Base-by-base conservation (phyloP, 2,329 filamentous ascomycete species). In the Lachnellula suecica region DNA sequence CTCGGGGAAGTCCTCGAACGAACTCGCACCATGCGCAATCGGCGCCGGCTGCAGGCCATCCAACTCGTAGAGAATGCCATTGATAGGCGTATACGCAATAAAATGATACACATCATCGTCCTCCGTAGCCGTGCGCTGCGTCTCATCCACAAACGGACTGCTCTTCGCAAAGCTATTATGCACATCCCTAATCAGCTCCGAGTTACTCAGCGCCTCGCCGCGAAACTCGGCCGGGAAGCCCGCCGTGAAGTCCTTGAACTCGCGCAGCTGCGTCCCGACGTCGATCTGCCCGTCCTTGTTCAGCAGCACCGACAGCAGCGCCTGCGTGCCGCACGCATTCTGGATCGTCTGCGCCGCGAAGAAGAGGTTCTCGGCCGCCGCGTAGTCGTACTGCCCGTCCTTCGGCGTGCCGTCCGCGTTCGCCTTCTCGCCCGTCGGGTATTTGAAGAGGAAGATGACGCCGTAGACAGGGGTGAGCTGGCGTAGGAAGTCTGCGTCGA, bases 381-480 rank as follows among this genome's bases (percentile, higher is more conserved):
- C 79, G 62, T 84, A 77, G 74, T 97, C 91, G 71, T 90, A 96
- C 29, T 75, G 78, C 56, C 94, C 94, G 70, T 97, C 92, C 59
- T 84, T 81, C 0, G 92, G 91, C 38, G 79, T 72, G 35, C 65
- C 66, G 44, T 73, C 56, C 71, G 71, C 34, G 75, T 83, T 74
- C 78, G 87, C 63, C 77, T 81, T 55, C 72, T 81, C 77, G 68
- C 88, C 85, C 56, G 84, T 91, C 46, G 83, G 89, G 73, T 89
- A 99, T 75, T 97, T 97, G 85, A 99, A 99, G 70, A 99, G 89
- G 74, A 99, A 99, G 67, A 99, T 97, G 62, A 99, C 91, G 66
- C 94, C 94, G 74, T 96, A 95, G 48, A 96, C 79, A 17, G 89
- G 88, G 63, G 87, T 85, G 29, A 91, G 81, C 59, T 85, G 75